These are phyloP conservation scores for Fusarium illudens DNA, from an alignment of 2,329 filamentous ascomycete genomes.

Conservation along the genomic window DNA sequence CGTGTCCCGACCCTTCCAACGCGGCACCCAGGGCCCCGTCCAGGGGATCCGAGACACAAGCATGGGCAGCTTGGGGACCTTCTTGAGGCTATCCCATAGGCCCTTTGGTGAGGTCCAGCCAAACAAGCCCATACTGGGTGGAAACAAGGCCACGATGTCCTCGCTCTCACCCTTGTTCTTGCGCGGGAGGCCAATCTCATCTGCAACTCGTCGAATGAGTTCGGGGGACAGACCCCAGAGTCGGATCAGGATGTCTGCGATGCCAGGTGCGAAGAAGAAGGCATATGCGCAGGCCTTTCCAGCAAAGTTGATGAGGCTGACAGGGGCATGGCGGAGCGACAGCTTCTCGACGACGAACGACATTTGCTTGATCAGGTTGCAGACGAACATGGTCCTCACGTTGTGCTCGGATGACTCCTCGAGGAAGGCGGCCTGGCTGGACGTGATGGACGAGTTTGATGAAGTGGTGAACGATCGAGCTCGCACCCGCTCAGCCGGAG, in stretches of 20 bases:
- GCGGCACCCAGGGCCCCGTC: constrained; percentile 83
- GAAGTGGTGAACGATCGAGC: constrained; percentile 59
- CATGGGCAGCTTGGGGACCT: constrained; percentile 70
- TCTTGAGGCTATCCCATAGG: constrained; percentile 67
- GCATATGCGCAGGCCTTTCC: constrained; percentile 92
- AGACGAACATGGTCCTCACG: constrained; percentile 84
- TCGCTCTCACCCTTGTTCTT: constrained; percentile 65
- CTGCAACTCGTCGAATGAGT: constrained; percentile 74
- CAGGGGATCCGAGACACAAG: constrained; percentile 79
- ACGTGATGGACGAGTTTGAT: constrained; percentile 71
- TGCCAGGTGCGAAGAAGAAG: constrained; percentile 89
- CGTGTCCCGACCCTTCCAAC: constrained; percentile 88
- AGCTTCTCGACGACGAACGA: constrained; percentile 88
- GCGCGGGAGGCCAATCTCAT: constrained; percentile 72
- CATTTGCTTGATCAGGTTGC: constrained; percentile 85
- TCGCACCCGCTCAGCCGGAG: constrained; percentile 55
- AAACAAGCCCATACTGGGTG: constrained; percentile 66
- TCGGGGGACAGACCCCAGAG: constrained; percentile 79
- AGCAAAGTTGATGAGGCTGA: constrained; percentile 81
- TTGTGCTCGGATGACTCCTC: constrained; percentile 83
- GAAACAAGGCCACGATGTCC: constrained; percentile 74
- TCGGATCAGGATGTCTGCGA: constrained; percentile 83
- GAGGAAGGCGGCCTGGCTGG: constrained; percentile 64
- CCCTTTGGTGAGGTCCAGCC: constrained; percentile 63
- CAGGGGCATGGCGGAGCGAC: constrained; percentile 74